phyloP scores from a whole-genome alignment of 2,329 filamentous ascomycete species.

The Davidsoniella eucalypti region DNA sequence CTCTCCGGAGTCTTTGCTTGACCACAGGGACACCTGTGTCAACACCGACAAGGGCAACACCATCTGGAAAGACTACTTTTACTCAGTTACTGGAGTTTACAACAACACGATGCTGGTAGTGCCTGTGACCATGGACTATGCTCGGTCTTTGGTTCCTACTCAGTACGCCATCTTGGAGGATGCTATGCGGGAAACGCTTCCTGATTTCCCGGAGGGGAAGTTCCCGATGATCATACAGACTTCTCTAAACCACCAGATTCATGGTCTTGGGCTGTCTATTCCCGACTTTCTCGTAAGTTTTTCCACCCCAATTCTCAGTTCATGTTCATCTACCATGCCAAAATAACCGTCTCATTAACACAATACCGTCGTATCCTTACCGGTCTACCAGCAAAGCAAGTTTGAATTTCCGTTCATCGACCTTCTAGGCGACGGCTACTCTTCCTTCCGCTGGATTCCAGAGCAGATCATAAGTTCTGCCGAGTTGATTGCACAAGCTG shows the following conservation, averaged over 20 bases:
- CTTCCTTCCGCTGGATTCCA: conserved; percentile 34
- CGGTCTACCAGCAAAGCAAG: conserved; percentile 26
- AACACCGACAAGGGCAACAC: neutral
- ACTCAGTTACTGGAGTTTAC: conserved; percentile 32
- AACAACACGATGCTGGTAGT: conserved; percentile 37
- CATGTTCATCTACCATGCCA: too few species aligned
- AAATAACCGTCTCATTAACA: neutral
- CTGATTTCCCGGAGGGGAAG: conserved; percentile 31
- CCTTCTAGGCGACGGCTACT: conserved; percentile 30
- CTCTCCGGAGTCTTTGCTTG: too few species aligned
- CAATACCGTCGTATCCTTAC: neutral
- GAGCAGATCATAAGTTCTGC: conserved; percentile 29
- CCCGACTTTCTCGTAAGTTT: conserved; percentile 31
- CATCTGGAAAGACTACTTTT: conserved; percentile 22
- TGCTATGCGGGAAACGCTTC: conserved; percentile 21
- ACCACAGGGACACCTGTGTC: too few species aligned
- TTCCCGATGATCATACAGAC: conserved; percentile 37
- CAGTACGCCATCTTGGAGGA: conserved; percentile 32
- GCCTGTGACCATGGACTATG: conserved; percentile 31
- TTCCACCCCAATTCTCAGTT: neutral
- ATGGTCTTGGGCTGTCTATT: conserved; percentile 23
- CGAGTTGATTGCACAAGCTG: conserved; percentile 27
- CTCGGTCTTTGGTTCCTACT: conserved; percentile 30
- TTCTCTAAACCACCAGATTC: conserved; percentile 34
- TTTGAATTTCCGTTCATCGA: conserved; percentile 41